Percentiles rank a stretch among this genome's conserved stretches.
phyloP scores from a whole-genome alignment of 2,329 filamentous ascomycete species.

The Paraconiothyrium brasiliense region DNA sequence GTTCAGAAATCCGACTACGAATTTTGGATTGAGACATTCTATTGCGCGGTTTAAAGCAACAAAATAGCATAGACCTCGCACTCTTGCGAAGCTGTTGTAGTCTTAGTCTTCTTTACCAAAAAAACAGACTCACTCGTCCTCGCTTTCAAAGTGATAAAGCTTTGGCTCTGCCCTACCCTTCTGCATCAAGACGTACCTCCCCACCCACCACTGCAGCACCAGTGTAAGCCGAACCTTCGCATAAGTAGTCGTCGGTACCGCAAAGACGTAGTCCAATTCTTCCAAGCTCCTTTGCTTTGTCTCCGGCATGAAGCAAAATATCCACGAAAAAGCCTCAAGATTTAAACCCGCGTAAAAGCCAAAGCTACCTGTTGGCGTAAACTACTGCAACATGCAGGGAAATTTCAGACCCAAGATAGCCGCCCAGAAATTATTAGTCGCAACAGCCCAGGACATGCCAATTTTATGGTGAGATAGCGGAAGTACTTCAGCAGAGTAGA shows the following conservation, averaged over 20 bases:
- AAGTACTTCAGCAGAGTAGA: slow-evolving; percentile 73
- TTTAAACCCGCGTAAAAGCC: slow-evolving; percentile 51
- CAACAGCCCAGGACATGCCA: slow-evolving; percentile 52
- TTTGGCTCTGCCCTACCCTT: not conserved
- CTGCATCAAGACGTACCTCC: slow-evolving; percentile 47
- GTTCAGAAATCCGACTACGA: not conserved
- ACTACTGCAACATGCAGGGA: slow-evolving; percentile 46
- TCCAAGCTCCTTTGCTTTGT: slow-evolving; percentile 45
- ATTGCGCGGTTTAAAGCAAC: too few species aligned
- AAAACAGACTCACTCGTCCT: too few species aligned
- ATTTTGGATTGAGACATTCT: too few species aligned
- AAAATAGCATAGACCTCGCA: too few species aligned
- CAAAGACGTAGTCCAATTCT: slow-evolving; percentile 50
- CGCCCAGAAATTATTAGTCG: slow-evolving; percentile 51
- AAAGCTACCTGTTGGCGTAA: slow-evolving; percentile 51
- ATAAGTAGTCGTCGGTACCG: slow-evolving; percentile 50
- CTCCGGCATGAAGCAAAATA: slow-evolving; percentile 44
- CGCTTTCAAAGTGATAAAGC: not conserved
- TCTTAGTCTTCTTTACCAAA: too few species aligned
- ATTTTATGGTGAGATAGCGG: slow-evolving; percentile 69
- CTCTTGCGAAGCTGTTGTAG: too few species aligned
- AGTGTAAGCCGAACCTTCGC: slow-evolving; percentile 50
- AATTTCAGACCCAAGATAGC: slow-evolving; percentile 47
- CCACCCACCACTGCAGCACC: slow-evolving; percentile 57
- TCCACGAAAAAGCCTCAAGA: slow-evolving; percentile 36